phyloP scores from a whole-genome alignment of 78 protist genomes.

The Isochrysis galbana region DNA sequence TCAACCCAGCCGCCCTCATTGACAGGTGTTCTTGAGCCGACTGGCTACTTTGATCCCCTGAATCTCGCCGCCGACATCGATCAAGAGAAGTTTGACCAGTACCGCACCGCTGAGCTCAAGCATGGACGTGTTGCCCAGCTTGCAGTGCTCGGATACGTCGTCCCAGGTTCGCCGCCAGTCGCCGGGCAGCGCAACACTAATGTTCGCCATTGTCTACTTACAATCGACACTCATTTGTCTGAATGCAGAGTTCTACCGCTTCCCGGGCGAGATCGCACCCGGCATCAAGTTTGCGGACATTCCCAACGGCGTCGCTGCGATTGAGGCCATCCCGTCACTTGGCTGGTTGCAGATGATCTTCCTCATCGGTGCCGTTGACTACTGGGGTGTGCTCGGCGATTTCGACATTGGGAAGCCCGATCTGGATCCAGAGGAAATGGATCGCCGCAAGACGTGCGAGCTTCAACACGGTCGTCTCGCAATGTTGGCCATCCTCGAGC shows the following conservation, averaged over 20 bases:
- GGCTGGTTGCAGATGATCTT: conserved; percentile 19
- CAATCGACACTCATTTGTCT: too few species aligned
- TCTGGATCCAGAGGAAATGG: background rate
- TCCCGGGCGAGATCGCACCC: conserved; percentile 14
- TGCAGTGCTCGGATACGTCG: background rate
- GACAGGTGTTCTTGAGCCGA: background rate
- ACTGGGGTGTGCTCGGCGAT: background rate
- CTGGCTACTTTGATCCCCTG: conserved; percentile 19
- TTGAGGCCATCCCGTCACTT: background rate
- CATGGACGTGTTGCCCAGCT: conserved; percentile 25
- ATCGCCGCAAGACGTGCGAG: background rate
- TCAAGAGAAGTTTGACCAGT: background rate
- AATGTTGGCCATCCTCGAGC: conserved; percentile 6
- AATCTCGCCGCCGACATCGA: background rate
- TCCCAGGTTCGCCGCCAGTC: too few species aligned
- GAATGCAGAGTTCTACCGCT: conserved; percentile 6
- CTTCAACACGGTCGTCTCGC: conserved; percentile 27
- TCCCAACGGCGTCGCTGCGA: conserved; percentile 23
- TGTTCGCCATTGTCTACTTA: too few species aligned
- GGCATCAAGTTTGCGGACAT: background rate
- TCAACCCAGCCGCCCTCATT: too few species aligned
- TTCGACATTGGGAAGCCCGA: background rate
- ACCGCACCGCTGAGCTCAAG: conserved; percentile 32
- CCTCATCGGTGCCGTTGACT: conserved; percentile 16
- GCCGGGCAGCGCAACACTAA: background rate